Base-by-base conservation (phyloP, 2,329 filamentous ascomycete species). In the Fusarium sp. region DNA sequence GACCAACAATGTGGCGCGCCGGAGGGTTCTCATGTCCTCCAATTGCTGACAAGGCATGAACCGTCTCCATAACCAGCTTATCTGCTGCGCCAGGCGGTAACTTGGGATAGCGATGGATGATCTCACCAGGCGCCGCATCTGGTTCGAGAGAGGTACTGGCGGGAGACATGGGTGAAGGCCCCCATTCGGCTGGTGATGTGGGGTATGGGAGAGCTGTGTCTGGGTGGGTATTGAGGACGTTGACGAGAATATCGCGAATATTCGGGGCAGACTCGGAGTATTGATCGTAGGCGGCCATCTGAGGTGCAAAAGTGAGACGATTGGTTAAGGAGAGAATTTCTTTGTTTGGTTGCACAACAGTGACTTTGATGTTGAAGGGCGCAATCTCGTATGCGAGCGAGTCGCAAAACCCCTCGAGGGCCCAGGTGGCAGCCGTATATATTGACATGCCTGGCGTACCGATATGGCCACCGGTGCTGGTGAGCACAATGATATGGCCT, bases 11-110 rank as follows among this genome's bases (percentile, higher is more conserved):
- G 77, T 98, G 95, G 32, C 96, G 85, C 2, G 94, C 93, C 0
- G 96, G 96, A 3, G 96, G 96, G 77, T 98, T 98, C 76, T 97
- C 94, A 77, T 97, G 94, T 0, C 95, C 96, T 1, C 94, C 96
- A 71, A 98, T 97, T 0, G 94, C 93, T 15, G 92, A 92, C 45
- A 99, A 84, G 2, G 95, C 94, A 77, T 97, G 91, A 0, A 98
- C 92, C 1, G 96, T 97, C 80, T 98, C 96, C 62, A 90, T 87
- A 6, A 97, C 91, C 19, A 98, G 82, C 23, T 87, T 85, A 70
- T 94, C 90, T 62, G 91, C 87, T 40, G 93, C 86, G 7, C 85
- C 83, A 2, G 85, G 81, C 7, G 90, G 90, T 39, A 97, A 82
- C 39, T 87, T 89, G 0, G 94, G 92, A 76, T 94, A 97, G 52